Conservation (phyloP, 805 yeast genomes). For the Wickerhamiella azymoides region DNA sequence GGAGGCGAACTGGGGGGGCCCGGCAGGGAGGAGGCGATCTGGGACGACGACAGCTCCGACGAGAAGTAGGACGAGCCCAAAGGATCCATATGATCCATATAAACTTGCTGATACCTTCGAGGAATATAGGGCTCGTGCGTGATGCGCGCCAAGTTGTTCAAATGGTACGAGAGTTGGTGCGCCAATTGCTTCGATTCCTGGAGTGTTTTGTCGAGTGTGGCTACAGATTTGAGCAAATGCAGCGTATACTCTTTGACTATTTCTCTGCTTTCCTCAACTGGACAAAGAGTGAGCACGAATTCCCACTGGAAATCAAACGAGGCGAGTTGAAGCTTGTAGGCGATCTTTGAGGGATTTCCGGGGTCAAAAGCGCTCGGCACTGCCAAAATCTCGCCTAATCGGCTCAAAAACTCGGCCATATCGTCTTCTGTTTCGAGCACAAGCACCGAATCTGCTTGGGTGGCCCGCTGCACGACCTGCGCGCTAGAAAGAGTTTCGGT, state of each 20-base stretch:
- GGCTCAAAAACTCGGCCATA: background rate
- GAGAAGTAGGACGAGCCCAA: background rate
- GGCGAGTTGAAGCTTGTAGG: background rate
- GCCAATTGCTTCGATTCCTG: background rate
- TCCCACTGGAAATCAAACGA: too few relatives aligned
- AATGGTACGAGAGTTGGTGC: background rate
- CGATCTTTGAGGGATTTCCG: background rate
- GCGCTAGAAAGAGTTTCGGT: background rate
- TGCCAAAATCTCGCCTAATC: background rate
- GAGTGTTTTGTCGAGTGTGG: background rate
- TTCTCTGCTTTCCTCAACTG: background rate
- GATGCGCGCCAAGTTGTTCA: background rate
- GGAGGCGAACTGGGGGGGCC: background rate
- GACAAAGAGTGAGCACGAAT: too few relatives aligned
- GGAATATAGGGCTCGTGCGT: slow-evolving; percentile 3
- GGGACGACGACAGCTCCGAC: too few relatives aligned
- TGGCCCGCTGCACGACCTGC: background rate
- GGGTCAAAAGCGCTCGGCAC: background rate
- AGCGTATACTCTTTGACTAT: background rate
- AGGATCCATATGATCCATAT: background rate
- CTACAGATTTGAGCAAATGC: background rate
- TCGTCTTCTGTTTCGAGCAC: background rate
- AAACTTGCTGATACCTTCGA: slow-evolving; percentile 2
- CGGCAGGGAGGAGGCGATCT: background rate
- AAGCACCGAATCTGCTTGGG: background rate